phyloP scores from a whole-genome alignment of 75 land plant species.

The Ceratopteris richardii region DNA sequence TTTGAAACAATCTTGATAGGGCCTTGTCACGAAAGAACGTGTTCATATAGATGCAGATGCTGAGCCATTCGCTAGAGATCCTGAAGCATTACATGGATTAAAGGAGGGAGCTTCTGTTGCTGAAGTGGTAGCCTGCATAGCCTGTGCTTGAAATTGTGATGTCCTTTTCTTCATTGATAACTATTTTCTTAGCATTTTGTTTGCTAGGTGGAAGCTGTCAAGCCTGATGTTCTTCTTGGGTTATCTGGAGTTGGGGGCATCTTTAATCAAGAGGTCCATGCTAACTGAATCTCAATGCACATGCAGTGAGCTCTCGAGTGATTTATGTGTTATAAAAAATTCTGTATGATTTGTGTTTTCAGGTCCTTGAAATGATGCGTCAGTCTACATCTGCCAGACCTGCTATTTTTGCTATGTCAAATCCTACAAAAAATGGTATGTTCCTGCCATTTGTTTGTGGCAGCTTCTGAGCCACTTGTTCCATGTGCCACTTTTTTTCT shows the following conservation, averaged over 20 bases:
- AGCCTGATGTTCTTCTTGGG: slow-evolving; percentile 95
- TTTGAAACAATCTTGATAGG: slow-evolving; percentile 28
- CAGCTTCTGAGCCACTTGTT: too few relatives aligned
- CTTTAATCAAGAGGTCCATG: slow-evolving; percentile 76
- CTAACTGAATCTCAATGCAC: not conserved
- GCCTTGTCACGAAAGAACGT: slow-evolving; percentile 74
- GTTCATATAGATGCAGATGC: slow-evolving; percentile 66
- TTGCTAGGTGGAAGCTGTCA: slow-evolving; percentile 69
- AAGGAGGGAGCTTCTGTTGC: slow-evolving; percentile 63
- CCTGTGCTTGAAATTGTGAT: too few relatives aligned
- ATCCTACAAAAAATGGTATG: slow-evolving; percentile 90
- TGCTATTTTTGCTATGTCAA: slow-evolving; percentile 96
- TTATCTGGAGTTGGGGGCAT: slow-evolving; percentile 93
- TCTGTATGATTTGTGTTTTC: not conserved
- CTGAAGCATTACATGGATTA: slow-evolving; percentile 49
- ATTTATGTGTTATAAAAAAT: not conserved
- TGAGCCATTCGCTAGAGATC: slow-evolving; percentile 71
- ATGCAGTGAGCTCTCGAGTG: not conserved
- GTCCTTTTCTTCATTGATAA: too few relatives aligned
- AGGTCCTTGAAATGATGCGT: slow-evolving; percentile 86
- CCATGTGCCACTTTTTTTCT: not conserved
- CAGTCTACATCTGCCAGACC: slow-evolving; percentile 78
- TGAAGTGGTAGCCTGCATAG: slow-evolving; percentile 72
- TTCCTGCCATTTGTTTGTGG: too few relatives aligned
- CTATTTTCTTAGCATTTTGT: too few relatives aligned